Evolutionary conservation across 1,139 yeast species (phyloP).

Genomic region (Cylindricascospora bacillispora): DNA sequence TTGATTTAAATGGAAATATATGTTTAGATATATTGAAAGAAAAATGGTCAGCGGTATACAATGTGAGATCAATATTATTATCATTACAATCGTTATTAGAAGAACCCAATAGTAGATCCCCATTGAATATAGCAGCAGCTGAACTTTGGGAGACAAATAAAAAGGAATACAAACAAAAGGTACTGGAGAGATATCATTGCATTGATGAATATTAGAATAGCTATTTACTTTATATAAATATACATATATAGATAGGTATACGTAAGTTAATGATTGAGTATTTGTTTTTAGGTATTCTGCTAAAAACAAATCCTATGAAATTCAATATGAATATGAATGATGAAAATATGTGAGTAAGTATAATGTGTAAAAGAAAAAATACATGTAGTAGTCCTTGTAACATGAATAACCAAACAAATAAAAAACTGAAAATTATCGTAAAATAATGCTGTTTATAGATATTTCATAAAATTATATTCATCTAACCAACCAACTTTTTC

Average conservation of each 20-base stretch:
- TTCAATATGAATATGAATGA: too few relatives aligned
- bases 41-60: conserved; percentile 57
- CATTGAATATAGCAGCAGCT: conserved; percentile 39
- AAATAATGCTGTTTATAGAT: too few relatives aligned
- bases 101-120: conserved; percentile 42
- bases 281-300: too few relatives aligned
- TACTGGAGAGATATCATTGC: conserved; percentile 34
- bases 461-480: conserved; percentile 56
- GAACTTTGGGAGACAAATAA: conserved; percentile 34
- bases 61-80: conserved; percentile 46
- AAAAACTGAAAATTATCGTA: too few relatives aligned
- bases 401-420: too few relatives aligned
- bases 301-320: too few relatives aligned
- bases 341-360: too few relatives aligned
- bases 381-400: too few relatives aligned
- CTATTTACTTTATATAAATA: background rate
- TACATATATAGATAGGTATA: background rate
- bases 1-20: conserved; percentile 48
- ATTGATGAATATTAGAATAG: conserved; percentile 16
- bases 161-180: conserved; percentile 32
- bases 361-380: too few relatives aligned
- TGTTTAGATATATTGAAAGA: conserved; percentile 32
- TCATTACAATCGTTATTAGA: conserved; percentile 46
- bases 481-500: conserved; percentile 94
- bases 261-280: too few relatives aligned